These are phyloP conservation scores for Phytophthora fragariaefolia DNA, from an alignment of 352 stramenopile genomes.

Conservation along the genomic window DNA sequence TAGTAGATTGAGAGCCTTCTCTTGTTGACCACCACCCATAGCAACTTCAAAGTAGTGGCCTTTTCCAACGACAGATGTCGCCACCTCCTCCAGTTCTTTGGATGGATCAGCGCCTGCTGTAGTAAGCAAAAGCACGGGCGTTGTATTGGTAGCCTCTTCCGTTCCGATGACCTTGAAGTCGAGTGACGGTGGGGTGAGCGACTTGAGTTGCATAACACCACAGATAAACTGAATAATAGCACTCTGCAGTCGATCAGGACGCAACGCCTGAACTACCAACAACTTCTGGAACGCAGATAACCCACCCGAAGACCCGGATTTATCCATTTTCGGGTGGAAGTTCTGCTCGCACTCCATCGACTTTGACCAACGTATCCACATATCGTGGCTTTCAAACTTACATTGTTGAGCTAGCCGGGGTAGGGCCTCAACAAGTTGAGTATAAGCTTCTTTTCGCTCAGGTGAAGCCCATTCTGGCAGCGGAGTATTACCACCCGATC, in stretches of 20 bases:
- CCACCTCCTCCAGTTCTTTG: conserved; percentile 94
- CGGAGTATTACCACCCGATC: conserved; percentile 19
- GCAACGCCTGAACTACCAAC: conserved; percentile 92
- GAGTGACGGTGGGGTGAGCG: conserved; percentile 81
- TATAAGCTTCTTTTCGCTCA: conserved; percentile 90
- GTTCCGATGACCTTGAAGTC: conserved; percentile 76
- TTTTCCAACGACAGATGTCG: conserved; percentile 79
- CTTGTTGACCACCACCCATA: conserved; percentile 95
- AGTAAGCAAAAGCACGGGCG: conserved; percentile 92
- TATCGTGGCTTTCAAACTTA: conserved; percentile 82
- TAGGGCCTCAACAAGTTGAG: conserved; percentile 75
- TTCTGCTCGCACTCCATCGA: conserved; percentile 89
- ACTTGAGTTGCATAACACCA: conserved; percentile 87
- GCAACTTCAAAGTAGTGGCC: conserved; percentile 93
- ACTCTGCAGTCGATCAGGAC: conserved; percentile 91
- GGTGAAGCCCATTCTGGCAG: conserved; percentile 82
- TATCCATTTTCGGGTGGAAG: conserved; percentile 92
- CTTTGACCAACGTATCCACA: conserved; percentile 93
- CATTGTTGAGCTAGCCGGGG: conserved; percentile 71
- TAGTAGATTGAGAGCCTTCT: conserved; percentile 89
- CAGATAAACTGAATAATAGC: conserved; percentile 93
- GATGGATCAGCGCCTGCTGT: conserved; percentile 94
- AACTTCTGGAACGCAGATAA: conserved; percentile 93
- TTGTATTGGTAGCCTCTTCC: conserved; percentile 77
- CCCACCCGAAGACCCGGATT: conserved; percentile 43